A percentile compares a stretch with the other conserved stretches of the same genome.
These are phyloP conservation scores for Setomelanomma holmii DNA, from an alignment of 2,329 filamentous ascomycete genomes.

Conservation along the genomic window DNA sequence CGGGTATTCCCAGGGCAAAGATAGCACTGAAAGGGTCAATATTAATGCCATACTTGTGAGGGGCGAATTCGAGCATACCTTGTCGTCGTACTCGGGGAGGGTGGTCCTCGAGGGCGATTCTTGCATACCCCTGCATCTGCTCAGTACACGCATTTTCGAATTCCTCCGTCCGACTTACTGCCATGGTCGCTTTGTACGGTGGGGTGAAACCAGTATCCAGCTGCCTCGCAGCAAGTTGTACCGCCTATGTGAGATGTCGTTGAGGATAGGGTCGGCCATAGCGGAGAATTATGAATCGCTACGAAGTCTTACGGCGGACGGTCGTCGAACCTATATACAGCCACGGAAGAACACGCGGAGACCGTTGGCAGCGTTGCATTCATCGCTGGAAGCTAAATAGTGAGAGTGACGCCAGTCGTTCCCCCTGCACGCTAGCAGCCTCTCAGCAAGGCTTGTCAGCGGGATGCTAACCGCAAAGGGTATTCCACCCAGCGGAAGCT, in stretches of 20 bases:
- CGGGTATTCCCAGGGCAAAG: conserved; percentile 91
- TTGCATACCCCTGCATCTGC: conserved; percentile 53
- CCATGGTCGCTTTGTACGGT: conserved; percentile 96
- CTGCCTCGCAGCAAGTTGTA: conserved; percentile 91
- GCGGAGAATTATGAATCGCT: conserved; percentile 3
- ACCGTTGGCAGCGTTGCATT: conserved; percentile 17
- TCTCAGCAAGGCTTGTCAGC: conserved; percentile 30
- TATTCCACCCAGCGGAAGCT: conserved; percentile 25
- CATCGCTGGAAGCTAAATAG: conserved; percentile 33
- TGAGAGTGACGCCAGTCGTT: conserved; percentile 33
- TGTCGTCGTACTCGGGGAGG: conserved; percentile 78
- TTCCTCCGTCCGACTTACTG: conserved; percentile 69
- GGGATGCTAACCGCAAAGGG: conserved; percentile 30
- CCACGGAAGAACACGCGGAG: conserved; percentile 13
- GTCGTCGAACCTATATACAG: conserved; percentile 18
- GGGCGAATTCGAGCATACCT: conserved; percentile 39
- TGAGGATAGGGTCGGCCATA: conserved; percentile 65
- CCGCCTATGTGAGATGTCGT: conserved; percentile 92
- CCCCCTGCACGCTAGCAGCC: conserved; percentile 22
- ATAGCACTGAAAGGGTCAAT: conserved; percentile 72
- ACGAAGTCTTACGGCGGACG: conserved; percentile 11
- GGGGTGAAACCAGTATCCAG: conserved; percentile 94
- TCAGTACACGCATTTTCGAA: conserved; percentile 8
- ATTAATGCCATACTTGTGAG: conserved; percentile 2
- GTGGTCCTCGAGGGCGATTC: conserved; percentile 56